Evolutionary conservation across 2,329 filamentous ascomycete genomes (phyloP).

Genomic region (Trichoderma gracile): DNA sequence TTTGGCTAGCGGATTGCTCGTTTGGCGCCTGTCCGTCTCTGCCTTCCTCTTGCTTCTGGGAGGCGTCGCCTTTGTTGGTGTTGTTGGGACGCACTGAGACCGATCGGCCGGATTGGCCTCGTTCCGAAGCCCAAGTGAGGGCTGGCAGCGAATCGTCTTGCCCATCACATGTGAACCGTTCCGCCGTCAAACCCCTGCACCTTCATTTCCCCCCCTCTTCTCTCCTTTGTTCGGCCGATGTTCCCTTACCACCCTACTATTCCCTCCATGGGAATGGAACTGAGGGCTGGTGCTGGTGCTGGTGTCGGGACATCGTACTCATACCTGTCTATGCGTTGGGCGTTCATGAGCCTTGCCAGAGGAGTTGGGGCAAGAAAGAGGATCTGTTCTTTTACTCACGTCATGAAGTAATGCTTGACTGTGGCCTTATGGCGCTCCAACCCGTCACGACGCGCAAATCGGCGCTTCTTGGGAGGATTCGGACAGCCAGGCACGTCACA

Average conservation of each 20-base stretch:
- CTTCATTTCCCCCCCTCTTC: background rate
- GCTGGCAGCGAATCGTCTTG: background rate
- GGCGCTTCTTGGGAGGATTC: conserved; percentile 45
- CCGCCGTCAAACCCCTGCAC: background rate
- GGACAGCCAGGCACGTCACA: conserved; percentile 44
- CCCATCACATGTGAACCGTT: conserved; percentile 5
- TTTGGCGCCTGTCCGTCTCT: background rate
- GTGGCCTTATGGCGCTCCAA: conserved; percentile 45
- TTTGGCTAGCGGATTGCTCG: background rate
- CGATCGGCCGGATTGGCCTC: background rate
- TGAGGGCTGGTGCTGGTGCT: background rate
- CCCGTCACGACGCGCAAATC: conserved; percentile 46
- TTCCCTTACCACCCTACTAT: background rate
- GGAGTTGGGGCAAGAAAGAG: background rate
- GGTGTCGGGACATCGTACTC: background rate
- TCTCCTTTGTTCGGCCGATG: background rate
- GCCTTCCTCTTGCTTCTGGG: too few species aligned
- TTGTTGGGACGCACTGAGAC: background rate
- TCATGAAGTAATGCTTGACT: conserved; percentile 41
- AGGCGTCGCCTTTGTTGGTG: background rate
- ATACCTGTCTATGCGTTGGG: background rate
- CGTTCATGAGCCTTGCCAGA: background rate
- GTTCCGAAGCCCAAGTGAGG: background rate
- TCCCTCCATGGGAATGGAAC: background rate
- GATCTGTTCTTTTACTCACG: conserved; percentile 29